Evolutionary conservation across 352 stramenopile genomes (phyloP), one percentile per base, ranked within the genome.

Genomic region (Pythium monospermum): DNA sequence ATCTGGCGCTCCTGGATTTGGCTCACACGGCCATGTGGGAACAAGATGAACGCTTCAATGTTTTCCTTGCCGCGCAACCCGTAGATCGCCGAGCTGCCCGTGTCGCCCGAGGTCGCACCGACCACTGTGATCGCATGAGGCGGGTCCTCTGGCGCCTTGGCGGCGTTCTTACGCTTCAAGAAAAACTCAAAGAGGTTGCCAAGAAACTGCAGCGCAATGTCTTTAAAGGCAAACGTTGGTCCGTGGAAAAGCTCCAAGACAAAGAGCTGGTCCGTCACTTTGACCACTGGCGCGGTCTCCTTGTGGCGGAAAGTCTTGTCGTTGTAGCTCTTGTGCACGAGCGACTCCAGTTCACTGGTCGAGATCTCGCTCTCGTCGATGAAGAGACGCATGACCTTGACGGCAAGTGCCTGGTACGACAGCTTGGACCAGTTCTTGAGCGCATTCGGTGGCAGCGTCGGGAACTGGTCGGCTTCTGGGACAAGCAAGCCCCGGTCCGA

Each of bases 101-200:
- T 99, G 74, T 99, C 97, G 22, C 97, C 97, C 2, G 95, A 99
- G 15, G 97, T 99, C 22, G 97, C 96, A 18, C 96, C 97, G 10
- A 99, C 76, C 23, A 99, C 96, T 6, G 97, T 98, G 39, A 99
- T 89, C 38, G 87, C 70, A 62, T 94, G 85, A 81, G 60, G 78
- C 12, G 68, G 63, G 23, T 61, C 65, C 32, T 55, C 46, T 3
- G 54, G 40, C 0, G 66, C 38, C 72, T 81, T 91, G 79, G 33
- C 58, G 67, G 64, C 82, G 58, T 92, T 94, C 64, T 88, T 90
- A 50, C 87, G 79, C 57, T 93, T 79, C 39, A 99, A 71, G 59
- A 99, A 99, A 71, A 98, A 98, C 80, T 99, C 96, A 60, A 99
- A 99, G 26, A 99, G 86, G 66, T 99, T 98, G 49, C 97, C 97